These are phyloP conservation scores for Anthracocystis walkeri DNA, from an alignment of 1,284 basidiomycete genomes.

Conservation along the genomic window DNA sequence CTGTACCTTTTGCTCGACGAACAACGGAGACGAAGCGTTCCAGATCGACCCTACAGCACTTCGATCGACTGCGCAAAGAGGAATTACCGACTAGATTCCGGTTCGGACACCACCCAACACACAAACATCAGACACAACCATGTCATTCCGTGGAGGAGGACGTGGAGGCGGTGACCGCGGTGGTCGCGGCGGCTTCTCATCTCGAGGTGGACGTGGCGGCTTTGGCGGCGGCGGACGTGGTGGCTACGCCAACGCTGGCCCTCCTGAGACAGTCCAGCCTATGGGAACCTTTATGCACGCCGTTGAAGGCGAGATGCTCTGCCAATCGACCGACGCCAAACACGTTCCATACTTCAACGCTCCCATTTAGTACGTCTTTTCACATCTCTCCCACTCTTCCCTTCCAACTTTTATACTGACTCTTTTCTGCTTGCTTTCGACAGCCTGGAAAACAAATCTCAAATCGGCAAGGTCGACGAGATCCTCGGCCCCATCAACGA, in stretches of 20 bases:
- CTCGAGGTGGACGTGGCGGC: slow-evolving; percentile 59
- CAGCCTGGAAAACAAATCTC: slow-evolving; percentile 91
- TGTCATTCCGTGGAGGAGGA: slow-evolving; percentile 63
- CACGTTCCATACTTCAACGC: slow-evolving; percentile 96
- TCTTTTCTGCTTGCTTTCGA: not conserved
- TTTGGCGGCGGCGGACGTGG: slow-evolving; percentile 59
- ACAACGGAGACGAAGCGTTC: slow-evolving; percentile 2
- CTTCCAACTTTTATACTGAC: slow-evolving; percentile 9
- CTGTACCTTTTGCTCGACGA: slow-evolving; percentile 1
- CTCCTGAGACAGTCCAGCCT: slow-evolving; percentile 66
- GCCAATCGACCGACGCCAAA: slow-evolving; percentile 78
- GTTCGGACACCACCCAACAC: not conserved
- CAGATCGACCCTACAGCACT: not conserved
- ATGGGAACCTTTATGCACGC: slow-evolving; percentile 74
- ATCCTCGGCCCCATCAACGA: slow-evolving; percentile 98
- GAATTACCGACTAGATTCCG: not conserved
- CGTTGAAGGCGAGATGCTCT: slow-evolving; percentile 98
- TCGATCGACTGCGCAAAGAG: not conserved
- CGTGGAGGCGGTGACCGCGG: slow-evolving; percentile 54
- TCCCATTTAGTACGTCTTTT: slow-evolving; percentile 80
- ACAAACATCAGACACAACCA: slow-evolving; percentile 25
- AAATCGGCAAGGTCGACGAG: slow-evolving; percentile 94
- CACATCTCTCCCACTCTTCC: not conserved
- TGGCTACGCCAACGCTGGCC: slow-evolving; percentile 60
- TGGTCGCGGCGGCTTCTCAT: slow-evolving; percentile 61